Evolutionary conservation across 148 eudicot genomes (phyloP).

Genomic region (Rhododendron ovatum): DNA sequence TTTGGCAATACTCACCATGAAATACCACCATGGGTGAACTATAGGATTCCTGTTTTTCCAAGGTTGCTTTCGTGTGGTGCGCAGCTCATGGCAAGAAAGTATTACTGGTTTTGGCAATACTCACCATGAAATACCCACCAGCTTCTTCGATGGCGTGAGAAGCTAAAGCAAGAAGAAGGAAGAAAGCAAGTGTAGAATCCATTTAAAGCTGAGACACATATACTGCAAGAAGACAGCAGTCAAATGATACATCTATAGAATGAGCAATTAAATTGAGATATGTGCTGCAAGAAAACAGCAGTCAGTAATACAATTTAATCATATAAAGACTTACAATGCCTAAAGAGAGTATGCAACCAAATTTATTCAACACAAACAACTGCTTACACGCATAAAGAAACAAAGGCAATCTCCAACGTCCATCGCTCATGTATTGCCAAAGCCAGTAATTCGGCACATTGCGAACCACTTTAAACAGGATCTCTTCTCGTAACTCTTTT

Average conservation of each 20-base stretch:
- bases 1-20: neutral
- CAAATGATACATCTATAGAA: neutral
- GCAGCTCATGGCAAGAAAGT: too few species aligned
- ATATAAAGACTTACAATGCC: neutral
- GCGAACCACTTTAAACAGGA: constrained; percentile 6
- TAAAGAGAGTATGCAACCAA: neutral
- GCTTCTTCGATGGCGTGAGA: too few species aligned
- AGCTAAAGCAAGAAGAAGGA: too few species aligned
- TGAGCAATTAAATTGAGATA: neutral
- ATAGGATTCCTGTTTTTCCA: too few species aligned
- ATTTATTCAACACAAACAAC: neutral
- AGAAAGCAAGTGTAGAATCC: too few species aligned
- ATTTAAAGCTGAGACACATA: too few species aligned
- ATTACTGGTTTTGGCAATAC: too few species aligned
- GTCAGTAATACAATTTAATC: neutral
- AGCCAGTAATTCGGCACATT: neutral
- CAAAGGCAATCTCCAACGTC: neutral
- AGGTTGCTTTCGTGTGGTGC: too few species aligned
- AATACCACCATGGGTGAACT: too few species aligned
- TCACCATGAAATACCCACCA: too few species aligned
- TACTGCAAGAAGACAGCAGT: neutral
- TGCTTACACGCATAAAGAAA: neutral
- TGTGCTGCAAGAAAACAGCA: neutral
- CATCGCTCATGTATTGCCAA: neutral
- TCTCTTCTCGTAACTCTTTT: constrained; percentile 28